Base-by-base conservation (phyloP, 805 yeast species). In the Cyberlindnera nakhonratchasimensis region DNA sequence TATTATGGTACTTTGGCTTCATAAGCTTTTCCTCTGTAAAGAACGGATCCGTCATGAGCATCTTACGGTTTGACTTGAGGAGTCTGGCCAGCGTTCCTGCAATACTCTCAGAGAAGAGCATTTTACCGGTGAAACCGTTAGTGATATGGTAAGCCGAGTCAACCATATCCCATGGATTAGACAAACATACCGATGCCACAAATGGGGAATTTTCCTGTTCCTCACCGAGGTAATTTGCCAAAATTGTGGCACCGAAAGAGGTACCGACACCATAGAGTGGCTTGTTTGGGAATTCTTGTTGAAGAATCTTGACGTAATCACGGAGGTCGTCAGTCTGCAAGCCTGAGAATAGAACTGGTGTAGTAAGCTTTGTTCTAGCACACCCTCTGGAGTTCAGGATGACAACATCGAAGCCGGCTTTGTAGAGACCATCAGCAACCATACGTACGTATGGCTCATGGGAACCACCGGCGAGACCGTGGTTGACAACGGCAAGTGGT, bases 381-480 rank as follows among this genome's bases (percentile, higher is more conserved):
- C 91, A 84, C 4, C 95, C 95, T 55, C 95, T 69, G 14, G 85
- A 71, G 57, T 82, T 83, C 37, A 85, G 55, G 3, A 75, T 77
- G 16, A 80, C 83, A 36, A 80, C 82, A 62, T 82, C 78, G 57
- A 79, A 70, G 41, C 65, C 64, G 13, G 64, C 62, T 1, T 59
- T 53, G 24, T 73, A 69, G 36, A 81, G 61, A 17, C 64, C 60
- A 34, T 66, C 64, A 28, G 77, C 62, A 29, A 79, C 64, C 8
- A 82, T 73, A 48, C 88, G 70, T 35, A 84, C 75, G 43, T 80
- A 80, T 17, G 86, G 79, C 58, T 85, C 93, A 52, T 80, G 85
- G 13, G 87, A 79, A 2, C 95, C 95, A 45, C 93, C 91, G 21
- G 86, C 82, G 29, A 85, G 67, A 2, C 93, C 95, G 55, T 85